Evolutionary conservation across 208 protist genomes (phyloP), one percentile per base, ranked within the genome.

Genomic region (Acanthamoeba quina): DNA sequence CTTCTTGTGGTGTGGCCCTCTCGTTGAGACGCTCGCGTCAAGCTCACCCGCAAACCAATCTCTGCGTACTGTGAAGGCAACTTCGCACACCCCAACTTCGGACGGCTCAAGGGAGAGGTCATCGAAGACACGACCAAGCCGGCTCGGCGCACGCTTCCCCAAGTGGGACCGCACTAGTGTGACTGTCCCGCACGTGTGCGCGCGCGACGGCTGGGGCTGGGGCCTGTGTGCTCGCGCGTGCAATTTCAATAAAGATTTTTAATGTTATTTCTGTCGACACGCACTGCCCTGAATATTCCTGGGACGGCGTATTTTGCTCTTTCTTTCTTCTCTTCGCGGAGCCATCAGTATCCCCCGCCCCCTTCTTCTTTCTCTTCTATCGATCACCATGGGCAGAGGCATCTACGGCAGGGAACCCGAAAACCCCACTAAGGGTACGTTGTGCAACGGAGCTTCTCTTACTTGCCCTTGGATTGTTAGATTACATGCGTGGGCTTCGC

Each of bases 351-450:
- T 86, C 54, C 54, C 44, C 31, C 68, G 68, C 68, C 68, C 68
- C 78, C 78, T 86, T 86, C 74, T 86, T 37, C 29, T 62, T 58
- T 62, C 78, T 86, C 78, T 86, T 86, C 78, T 86, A 86, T 86
- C 78, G n/a, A 86, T 86, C 44, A 62, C n/a, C 54, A 86, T 86
- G 78, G 78, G 78, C 54, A 86, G 54, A 62, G 54, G 44, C 54
- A 54, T 34, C 54, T 97, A 96, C 95, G 93, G 89, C 31, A 94
- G 90, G n/a, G 94, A 96, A 89, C 93, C 95, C 31, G 86, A 96
- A 54, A 95, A 95, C 49, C 17, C 93, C 17, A 82, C 92, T 9
- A 97, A 97, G 82, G 94, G 91, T 94, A 89, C 21, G 89, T 3
- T 26, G 17, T 1, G 58, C 1, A 31, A 9, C 2, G 7, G 3